Base-by-base conservation (phyloP, 208 protist species). In the Herpetomonas tarakana region DNA sequence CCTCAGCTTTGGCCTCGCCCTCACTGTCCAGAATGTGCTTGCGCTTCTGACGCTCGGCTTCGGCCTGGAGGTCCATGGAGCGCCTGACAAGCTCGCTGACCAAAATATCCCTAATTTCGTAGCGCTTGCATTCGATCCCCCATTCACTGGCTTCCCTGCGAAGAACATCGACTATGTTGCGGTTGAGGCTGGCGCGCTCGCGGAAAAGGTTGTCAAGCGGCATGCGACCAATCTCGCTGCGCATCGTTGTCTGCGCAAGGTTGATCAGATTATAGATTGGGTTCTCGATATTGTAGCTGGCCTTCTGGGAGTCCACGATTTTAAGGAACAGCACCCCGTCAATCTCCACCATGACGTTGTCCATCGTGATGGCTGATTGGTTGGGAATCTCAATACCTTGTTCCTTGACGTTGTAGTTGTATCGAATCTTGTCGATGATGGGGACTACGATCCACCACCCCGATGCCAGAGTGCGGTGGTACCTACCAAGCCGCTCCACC, bases 171-270 rank as follows among this genome's bases (percentile, higher is more conserved):
- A 98, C 92, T 58, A 98, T 99, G 73, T 68, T 86, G 14, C 69
- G 61, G 66, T 99, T 99, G 45, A 99, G 81, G 54, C 56, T 76
- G 11, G 92, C 88, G 0, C 97, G 83, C 74, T 99, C 96, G 46
- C 83, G 67, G 49, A 99, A 98, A 3, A 96, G 86, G 55, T 65
- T 94, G 66, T 99, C 97, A 2, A 99, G 84, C 16, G 78, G 81
- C 62, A 99, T 77, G 52, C 94, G 92, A 45, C 97, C 94, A 61
- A 98, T 95, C 68, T 98, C 94, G 28, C 88, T 94, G 38, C 96
- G 92, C 96, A 98, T 97, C n/a, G 97, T 98, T 14, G 94, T 98
- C 71, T 98, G 95, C 0, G 96, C 97, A 25, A 99, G 81, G 74
- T 98, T 97, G 25, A 96, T 92, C 19, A 98, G 62, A 62, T 97